Conservation (phyloP, 176 grass and related monocot genomes). For the Carex cristatella region DNA sequence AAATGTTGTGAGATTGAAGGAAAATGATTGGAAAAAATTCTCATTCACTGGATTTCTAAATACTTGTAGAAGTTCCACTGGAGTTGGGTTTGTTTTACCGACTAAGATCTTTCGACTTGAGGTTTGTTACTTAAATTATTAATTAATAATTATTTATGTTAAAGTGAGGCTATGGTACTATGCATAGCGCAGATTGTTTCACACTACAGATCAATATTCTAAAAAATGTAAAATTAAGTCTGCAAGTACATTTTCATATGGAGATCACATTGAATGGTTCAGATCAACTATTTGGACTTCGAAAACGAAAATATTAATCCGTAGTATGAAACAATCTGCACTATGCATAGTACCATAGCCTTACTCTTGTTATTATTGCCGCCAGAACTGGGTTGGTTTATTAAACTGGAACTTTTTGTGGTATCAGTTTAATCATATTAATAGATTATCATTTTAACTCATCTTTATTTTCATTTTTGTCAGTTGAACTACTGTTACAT, state of each 20-base stretch:
- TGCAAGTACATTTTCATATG: too few relatives aligned
- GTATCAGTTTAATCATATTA: not conserved
- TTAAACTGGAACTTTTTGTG: not conserved
- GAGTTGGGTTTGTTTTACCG: constrained; percentile 66
- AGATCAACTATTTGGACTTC: too few relatives aligned
- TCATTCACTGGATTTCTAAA: constrained; percentile 35
- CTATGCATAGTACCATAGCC: too few relatives aligned
- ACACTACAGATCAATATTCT: too few relatives aligned
- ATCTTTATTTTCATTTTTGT: constrained; percentile 8
- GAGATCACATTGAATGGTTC: too few relatives aligned
- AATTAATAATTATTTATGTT: not conserved
- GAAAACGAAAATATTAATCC: too few relatives aligned
- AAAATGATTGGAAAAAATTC: constrained; percentile 53
- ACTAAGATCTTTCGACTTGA: constrained; percentile 69
- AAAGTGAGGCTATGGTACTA: too few relatives aligned
- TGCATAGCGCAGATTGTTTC: too few relatives aligned
- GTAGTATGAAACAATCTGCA: too few relatives aligned
- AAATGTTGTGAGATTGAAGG: constrained; percentile 56
- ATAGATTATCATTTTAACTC: constrained; percentile 1
- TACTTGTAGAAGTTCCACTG: constrained; percentile 70
- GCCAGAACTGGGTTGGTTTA: not conserved
- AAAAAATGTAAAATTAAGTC: too few relatives aligned
- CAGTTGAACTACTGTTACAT: constrained; percentile 94
- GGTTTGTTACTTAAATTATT: constrained; percentile 40
- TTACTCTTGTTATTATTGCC: too few relatives aligned